phyloP scores from a whole-genome alignment of 2,329 filamentous ascomycete genomes.

The Cytospora leucostoma region DNA sequence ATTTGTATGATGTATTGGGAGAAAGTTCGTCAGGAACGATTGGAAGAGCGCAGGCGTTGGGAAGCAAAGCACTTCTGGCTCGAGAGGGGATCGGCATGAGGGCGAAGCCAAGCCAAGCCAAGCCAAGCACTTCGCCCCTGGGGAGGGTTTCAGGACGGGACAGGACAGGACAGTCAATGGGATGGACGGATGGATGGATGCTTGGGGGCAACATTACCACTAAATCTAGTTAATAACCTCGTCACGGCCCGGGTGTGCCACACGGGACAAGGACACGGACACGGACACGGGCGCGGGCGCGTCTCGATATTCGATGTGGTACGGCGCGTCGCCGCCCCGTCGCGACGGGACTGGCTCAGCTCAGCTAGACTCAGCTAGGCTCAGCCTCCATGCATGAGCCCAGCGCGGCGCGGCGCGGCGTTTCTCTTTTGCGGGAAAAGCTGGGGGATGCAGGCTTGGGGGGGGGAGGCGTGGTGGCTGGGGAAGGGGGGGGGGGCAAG shows the following conservation, averaged over 20 bases:
- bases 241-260: slow-evolving; percentile 4
- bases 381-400: slow-evolving; percentile 11
- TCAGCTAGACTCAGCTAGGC: slow-evolving; percentile 2
- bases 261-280: no score
- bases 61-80: slow-evolving; percentile 2
- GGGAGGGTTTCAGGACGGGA: slow-evolving; percentile 2
- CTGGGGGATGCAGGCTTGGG: not conserved
- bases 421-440: not conserved
- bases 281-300: slow-evolving; percentile 7
- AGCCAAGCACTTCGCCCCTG: slow-evolving; percentile 7
- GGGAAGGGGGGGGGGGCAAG: not conserved
- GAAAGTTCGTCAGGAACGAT: slow-evolving; percentile 8
- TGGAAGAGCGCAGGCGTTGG: slow-evolving; percentile 23
- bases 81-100: slow-evolving; percentile 6
- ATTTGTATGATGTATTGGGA: not conserved
- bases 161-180: not conserved
- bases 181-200: not conserved
- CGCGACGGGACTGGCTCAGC: slow-evolving; percentile 1
- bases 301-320: not conserved
- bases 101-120: slow-evolving; percentile 11
- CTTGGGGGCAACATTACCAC: not conserved
- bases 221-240: not conserved
- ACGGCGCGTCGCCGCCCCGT: slow-evolving; percentile 15
- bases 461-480: no score
- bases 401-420: not conserved